Evolutionary conservation across 352 stramenopile genomes (phyloP).

Genomic region (Pythium rhizo-oryzae): DNA sequence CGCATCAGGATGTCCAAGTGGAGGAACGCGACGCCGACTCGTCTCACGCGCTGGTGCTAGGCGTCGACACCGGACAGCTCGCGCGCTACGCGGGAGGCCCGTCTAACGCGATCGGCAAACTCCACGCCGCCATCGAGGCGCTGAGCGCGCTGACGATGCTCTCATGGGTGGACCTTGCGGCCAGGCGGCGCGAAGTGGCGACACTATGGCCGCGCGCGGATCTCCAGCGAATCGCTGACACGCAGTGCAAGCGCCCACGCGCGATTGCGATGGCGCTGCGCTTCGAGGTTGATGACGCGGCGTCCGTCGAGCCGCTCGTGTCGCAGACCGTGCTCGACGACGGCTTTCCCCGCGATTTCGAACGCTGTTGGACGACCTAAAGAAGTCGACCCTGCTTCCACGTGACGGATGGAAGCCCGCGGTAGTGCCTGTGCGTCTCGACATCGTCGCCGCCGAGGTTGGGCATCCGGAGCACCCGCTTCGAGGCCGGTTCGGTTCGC

Average conservation of each 20-base stretch:
- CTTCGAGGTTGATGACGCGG: background rate
- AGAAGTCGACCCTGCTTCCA: background rate
- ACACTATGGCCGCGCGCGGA: background rate
- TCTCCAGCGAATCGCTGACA: background rate
- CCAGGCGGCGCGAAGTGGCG: background rate
- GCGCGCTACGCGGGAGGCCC: background rate
- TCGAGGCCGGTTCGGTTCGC: background rate
- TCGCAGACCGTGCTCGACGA: background rate
- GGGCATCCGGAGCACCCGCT: background rate
- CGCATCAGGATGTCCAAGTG: background rate
- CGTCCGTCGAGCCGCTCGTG: background rate
- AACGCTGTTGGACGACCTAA: background rate
- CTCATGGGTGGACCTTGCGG: background rate
- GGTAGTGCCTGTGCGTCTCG: background rate
- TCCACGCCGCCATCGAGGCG: background rate
- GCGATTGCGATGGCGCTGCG: background rate
- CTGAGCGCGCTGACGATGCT: background rate
- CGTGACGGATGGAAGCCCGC: background rate
- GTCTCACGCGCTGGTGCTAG: background rate
- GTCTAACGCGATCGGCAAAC: background rate
- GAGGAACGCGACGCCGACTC: background rate
- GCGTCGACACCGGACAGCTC: background rate
- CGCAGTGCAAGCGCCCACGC: background rate
- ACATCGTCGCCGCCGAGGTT: background rate
- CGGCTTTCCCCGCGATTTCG: background rate